phyloP scores from a whole-genome alignment of 257 asterid genomes.

The Primulina eburnea region DNA sequence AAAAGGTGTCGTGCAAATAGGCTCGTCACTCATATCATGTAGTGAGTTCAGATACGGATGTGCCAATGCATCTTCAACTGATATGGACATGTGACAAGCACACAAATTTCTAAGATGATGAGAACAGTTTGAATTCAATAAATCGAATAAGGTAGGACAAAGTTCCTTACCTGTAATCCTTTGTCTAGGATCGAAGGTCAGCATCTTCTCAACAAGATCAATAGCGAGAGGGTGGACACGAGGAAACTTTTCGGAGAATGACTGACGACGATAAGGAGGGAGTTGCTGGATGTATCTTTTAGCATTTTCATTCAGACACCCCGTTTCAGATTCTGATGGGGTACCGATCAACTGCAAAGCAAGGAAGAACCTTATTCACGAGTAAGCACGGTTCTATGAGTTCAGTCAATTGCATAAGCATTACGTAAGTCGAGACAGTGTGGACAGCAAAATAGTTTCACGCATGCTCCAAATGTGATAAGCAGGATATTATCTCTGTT shows the following conservation, averaged over 20 bases:
- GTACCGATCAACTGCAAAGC: conserved; percentile 83
- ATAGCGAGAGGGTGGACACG: conserved; percentile 91
- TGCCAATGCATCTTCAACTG: conserved; percentile 91
- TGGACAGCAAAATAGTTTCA: conserved; percentile 6
- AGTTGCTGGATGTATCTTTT: conserved; percentile 84
- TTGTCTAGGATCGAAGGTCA: conserved; percentile 90
- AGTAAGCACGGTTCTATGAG: neutral
- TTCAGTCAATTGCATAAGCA: neutral
- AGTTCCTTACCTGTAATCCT: conserved; percentile 69
- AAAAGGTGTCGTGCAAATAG: conserved; percentile 75
- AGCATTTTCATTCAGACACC: conserved; percentile 85
- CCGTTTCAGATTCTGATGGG: conserved; percentile 89
- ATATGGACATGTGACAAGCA: conserved; percentile 11
- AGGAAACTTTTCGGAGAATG: conserved; percentile 78
- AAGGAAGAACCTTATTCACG: neutral
- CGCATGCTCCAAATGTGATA: conserved; percentile 2
- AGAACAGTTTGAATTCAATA: neutral
- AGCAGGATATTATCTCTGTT: neutral
- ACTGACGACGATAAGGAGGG: conserved; percentile 71
- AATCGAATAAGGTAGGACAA: neutral
- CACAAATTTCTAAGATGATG: neutral
- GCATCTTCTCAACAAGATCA: conserved; percentile 90
- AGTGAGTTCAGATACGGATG: conserved; percentile 93
- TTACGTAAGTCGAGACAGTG: neutral
- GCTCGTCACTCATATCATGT: conserved; percentile 95